Conservation (phyloP, 169 alveolate species). For the Cystoisospora suis region DNA sequence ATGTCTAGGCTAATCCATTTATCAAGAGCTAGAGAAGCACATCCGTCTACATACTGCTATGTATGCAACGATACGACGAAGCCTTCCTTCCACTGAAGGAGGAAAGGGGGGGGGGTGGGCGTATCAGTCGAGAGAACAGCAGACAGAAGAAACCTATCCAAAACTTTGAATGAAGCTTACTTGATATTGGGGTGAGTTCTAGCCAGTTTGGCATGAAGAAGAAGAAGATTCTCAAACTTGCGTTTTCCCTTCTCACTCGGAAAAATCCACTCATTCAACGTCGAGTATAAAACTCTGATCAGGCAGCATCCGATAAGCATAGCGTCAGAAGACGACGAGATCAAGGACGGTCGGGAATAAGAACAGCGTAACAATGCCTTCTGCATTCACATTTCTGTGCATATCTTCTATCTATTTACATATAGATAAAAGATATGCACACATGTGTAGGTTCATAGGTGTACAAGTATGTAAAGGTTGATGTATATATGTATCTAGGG, state of each 20-base stretch:
- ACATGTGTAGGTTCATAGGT: too few species aligned
- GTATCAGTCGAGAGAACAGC: not conserved
- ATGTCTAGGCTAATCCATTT: too few species aligned
- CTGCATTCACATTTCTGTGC: not conserved
- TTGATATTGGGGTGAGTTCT: slow-evolving; percentile 30
- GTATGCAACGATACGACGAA: too few species aligned
- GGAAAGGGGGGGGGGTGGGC: not conserved
- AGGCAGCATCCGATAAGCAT: too few species aligned
- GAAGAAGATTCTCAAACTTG: slow-evolving; percentile 81
- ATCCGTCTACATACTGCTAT: too few species aligned
- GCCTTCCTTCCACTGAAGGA: too few species aligned
- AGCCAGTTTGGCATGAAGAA: slow-evolving; percentile 74
- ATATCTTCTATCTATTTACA: not conserved
- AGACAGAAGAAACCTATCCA: not conserved
- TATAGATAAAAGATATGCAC: too few species aligned
- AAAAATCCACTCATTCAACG: slow-evolving; percentile 85
- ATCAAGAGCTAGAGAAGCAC: too few species aligned
- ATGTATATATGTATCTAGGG: too few species aligned
- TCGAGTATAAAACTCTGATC: slow-evolving; percentile 77
- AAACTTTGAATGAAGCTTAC: not conserved
- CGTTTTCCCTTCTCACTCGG: slow-evolving; percentile 83
- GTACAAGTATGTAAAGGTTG: too few species aligned
- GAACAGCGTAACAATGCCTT: not conserved
- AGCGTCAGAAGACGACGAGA: not conserved
- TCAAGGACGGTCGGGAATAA: not conserved